These are phyloP conservation scores for Ceratocystis cacaofunesta DNA, from an alignment of 2,329 filamentous ascomycete genomes.

Conservation along the genomic window DNA sequence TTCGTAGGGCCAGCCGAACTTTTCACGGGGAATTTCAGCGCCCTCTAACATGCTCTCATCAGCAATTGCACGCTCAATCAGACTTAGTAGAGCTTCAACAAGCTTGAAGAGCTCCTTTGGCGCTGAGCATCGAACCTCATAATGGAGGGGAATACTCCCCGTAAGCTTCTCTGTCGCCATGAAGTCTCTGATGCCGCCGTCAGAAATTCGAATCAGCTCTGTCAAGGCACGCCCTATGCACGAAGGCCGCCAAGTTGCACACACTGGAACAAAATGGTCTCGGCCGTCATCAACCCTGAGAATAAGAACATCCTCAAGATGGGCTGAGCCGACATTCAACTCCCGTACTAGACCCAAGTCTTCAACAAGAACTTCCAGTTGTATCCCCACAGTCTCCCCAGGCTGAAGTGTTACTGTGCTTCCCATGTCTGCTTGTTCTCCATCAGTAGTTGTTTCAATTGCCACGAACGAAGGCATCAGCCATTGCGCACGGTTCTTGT, in stretches of 20 bases:
- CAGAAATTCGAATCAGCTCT: conserved; percentile 74
- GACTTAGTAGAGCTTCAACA: conserved; percentile 57
- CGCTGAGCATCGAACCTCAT: conserved; percentile 57
- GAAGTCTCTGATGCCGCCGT: conserved; percentile 54
- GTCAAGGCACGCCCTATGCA: conserved; percentile 77
- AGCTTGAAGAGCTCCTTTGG: conserved; percentile 81
- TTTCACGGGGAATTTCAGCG: conserved; percentile 35
- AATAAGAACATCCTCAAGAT: conserved; percentile 75
- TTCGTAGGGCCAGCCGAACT: conserved; percentile 46
- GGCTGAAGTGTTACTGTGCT: conserved; percentile 57
- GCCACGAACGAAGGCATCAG: conserved; percentile 51
- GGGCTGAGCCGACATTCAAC: conserved; percentile 52
- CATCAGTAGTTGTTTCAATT: conserved; percentile 25
- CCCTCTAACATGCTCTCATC: conserved; percentile 48
- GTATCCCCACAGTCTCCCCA: conserved; percentile 62
- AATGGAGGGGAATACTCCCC: conserved; percentile 39
- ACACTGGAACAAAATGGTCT: conserved; percentile 80
- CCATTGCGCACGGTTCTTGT: conserved; percentile 44
- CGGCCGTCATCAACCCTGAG: conserved; percentile 69
- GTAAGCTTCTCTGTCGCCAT: conserved; percentile 26
- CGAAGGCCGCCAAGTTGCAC: conserved; percentile 63
- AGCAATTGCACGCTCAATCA: conserved; percentile 42
- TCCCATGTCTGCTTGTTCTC: conserved; percentile 25
- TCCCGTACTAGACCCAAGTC: conserved; percentile 47
- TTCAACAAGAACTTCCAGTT: conserved; percentile 52